Evolutionary conservation across 495 filamentous ascomycete genomes (phyloP).

Genomic region (Pyronema omphalodes): DNA sequence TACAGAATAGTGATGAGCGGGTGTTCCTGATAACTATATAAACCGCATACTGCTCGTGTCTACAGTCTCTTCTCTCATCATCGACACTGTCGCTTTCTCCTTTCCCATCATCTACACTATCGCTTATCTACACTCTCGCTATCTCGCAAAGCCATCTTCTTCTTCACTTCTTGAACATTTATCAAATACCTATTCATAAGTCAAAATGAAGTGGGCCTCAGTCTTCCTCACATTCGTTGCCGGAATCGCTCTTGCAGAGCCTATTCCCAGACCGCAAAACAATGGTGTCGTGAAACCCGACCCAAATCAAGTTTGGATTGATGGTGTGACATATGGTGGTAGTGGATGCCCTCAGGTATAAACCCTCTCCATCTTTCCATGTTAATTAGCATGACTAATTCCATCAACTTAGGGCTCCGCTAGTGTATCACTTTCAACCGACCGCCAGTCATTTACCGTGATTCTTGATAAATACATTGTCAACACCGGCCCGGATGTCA

Average conservation of each 20-base stretch:
- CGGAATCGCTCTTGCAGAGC: conserved; percentile 5
- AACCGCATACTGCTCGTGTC: too few species aligned
- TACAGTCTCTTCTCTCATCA: too few species aligned
- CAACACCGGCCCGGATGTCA: conserved; percentile 22
- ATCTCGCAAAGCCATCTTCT: too few species aligned
- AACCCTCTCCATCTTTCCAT: too few species aligned
- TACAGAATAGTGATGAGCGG: too few species aligned
- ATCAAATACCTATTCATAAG: too few species aligned
- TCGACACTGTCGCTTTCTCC: too few species aligned
- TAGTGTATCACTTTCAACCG: conserved; percentile 2
- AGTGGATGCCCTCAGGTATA: conserved; percentile 10
- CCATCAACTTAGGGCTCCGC: neutral
- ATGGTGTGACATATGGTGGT: conserved; percentile 13
- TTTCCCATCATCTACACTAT: too few species aligned
- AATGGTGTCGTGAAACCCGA: neutral
- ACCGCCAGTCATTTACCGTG: conserved; percentile 10
- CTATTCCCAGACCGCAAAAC: neutral
- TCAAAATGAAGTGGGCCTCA: neutral
- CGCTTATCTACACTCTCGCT: too few species aligned
- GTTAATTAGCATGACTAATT: too few species aligned
- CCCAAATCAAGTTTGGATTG: conserved; percentile 10
- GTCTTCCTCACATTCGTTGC: conserved; percentile 4
- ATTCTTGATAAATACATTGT: conserved; percentile 18
- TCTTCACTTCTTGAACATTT: too few species aligned
- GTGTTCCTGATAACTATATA: too few species aligned